Percentiles rank a stretch among this genome's conserved stretches.
Evolutionary conservation across 176 grass and related monocot species (phyloP).

Genomic region (Oryza rufipogon): DNA sequence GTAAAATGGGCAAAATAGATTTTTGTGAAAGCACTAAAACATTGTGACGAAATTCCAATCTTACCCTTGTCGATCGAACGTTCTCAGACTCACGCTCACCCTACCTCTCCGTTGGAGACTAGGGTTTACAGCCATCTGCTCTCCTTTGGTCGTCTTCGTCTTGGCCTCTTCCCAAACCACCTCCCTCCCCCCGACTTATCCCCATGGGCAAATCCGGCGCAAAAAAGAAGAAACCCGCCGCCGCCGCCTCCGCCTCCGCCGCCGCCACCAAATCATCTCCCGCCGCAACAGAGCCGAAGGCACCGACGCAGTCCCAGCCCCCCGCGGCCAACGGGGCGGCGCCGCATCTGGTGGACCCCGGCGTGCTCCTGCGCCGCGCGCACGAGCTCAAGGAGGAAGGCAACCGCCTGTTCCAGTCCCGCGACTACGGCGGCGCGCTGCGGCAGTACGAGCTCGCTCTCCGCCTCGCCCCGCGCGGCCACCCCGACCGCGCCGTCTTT

Average conservation of each 20-base stretch:
- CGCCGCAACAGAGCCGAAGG: slow-evolving; percentile 17
- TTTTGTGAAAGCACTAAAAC: no score
- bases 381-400: slow-evolving; percentile 97
- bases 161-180: neutral
- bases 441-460: slow-evolving; percentile 91
- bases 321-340: slow-evolving; percentile 31
- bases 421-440: slow-evolving; percentile 77
- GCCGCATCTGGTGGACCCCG: slow-evolving; percentile 44
- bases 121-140: slow-evolving; percentile 15
- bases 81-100: neutral
- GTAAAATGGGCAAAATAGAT: no score
- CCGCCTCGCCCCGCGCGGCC: slow-evolving; percentile 68
- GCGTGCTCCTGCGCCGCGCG: slow-evolving; percentile 65
- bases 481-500: slow-evolving; percentile 88
- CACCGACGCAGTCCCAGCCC: neutral
- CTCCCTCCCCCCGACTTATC: slow-evolving; percentile 13
- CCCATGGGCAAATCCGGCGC: slow-evolving; percentile 91
- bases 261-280: slow-evolving; percentile 27
- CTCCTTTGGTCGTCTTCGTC: neutral
- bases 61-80: neutral
- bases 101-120: neutral
- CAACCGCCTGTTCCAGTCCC: slow-evolving; percentile 89
- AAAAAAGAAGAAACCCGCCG: slow-evolving; percentile 83
- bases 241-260: slow-evolving; percentile 29
- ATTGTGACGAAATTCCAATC: neutral